phyloP scores from a whole-genome alignment of 164 flowering plant genomes.

The Cinnamomum chago region DNA sequence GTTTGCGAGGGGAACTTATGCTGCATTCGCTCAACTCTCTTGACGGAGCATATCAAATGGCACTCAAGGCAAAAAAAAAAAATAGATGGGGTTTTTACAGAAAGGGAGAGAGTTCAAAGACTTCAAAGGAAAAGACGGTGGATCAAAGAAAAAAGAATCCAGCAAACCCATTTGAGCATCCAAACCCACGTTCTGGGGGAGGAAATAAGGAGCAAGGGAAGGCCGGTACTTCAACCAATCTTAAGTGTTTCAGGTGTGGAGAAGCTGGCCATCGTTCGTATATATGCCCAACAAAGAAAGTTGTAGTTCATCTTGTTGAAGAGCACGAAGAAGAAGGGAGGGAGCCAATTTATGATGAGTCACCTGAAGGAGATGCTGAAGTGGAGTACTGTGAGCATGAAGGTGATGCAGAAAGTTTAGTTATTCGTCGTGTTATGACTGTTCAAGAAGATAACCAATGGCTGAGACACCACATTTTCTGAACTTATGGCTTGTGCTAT shows the following conservation, averaged over 20 bases:
- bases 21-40: neutral
- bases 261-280: neutral
- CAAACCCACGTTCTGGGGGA: neutral
- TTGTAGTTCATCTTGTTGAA: neutral
- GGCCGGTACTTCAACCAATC: neutral
- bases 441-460: no score
- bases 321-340: no score
- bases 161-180: neutral
- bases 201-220: neutral
- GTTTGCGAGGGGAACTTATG: neutral
- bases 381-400: no score
- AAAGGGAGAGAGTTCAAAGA: neutral
- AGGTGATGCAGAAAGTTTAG: no score
- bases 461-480: no score
- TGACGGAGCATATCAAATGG: neutral
- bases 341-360: no score
- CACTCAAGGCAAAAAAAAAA: slow-evolving; percentile 5
- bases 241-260: neutral
- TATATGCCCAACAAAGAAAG: neutral
- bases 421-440: no score
- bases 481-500: no score
- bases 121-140: neutral
- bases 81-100: neutral
- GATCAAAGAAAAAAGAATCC: neutral
- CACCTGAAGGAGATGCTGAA: no score